Evolutionary conservation across 2,329 filamentous ascomycete species (phyloP).

Genomic region (Elsinoe perseae): DNA sequence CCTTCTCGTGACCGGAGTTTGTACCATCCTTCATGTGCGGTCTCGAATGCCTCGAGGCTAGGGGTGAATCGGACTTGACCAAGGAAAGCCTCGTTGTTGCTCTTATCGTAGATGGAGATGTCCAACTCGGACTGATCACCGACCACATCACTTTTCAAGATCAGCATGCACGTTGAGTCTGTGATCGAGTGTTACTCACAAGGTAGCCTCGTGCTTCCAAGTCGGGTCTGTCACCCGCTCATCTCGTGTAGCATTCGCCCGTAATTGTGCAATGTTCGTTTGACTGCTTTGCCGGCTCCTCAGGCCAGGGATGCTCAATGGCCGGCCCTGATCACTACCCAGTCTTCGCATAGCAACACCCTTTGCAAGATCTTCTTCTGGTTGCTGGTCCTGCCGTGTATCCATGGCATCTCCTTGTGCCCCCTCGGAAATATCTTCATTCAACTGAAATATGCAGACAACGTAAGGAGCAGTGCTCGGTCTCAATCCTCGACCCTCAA

Average conservation of each 20-base stretch:
- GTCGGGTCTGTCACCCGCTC: conserved; percentile 72
- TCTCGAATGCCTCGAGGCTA: conserved; percentile 58
- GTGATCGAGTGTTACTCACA: conserved; percentile 55
- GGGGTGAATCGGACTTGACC: conserved; percentile 81
- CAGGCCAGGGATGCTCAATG: conserved; percentile 88
- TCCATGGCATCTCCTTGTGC: conserved; percentile 55
- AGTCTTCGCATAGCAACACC: conserved; percentile 46
- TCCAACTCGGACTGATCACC: conserved; percentile 85
- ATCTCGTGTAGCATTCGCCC: conserved; percentile 47
- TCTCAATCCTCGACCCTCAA: conserved; percentile 72
- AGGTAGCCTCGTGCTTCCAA: conserved; percentile 92
- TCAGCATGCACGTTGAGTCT: conserved; percentile 24
- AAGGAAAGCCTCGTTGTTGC: conserved; percentile 79
- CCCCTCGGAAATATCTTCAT: conserved; percentile 88
- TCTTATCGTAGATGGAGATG: conserved; percentile 85
- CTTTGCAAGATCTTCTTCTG: conserved; percentile 48
- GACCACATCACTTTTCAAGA: conserved; percentile 68
- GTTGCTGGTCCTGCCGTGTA: conserved; percentile 31
- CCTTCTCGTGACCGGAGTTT: conserved; percentile 70
- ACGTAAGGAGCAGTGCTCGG: conserved; percentile 87
- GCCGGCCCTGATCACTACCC: conserved; percentile 71
- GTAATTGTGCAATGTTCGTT: conserved; percentile 66
- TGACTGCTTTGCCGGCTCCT: conserved; percentile 93
- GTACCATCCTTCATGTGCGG: conserved; percentile 77
- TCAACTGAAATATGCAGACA: conserved; percentile 92